A percentile compares a stretch with the other conserved stretches of the same genome.
Conservation (phyloP, 345 rosid genomes). For the Arabis hirsuta region DNA sequence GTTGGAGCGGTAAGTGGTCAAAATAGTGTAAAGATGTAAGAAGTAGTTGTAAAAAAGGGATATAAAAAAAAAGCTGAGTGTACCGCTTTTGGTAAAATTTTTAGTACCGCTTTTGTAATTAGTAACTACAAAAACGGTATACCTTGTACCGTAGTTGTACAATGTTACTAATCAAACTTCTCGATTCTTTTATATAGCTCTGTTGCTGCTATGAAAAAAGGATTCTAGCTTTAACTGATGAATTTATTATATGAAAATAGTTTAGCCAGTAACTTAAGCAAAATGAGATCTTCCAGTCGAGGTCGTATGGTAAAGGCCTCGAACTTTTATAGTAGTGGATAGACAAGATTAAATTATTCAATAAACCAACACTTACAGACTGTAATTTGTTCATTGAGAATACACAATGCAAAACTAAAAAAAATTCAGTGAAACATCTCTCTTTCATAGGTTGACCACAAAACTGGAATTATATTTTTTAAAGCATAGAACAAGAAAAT, state of each 20-base stretch:
- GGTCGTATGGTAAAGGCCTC: neutral
- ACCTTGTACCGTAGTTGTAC: no score
- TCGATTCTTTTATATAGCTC: no score
- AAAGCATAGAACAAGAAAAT: slow-evolving; percentile 8
- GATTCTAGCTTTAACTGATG: neutral
- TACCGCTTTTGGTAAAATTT: no score
- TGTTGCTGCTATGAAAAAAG: neutral
- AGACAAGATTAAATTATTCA: slow-evolving; percentile 1
- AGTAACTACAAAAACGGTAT: no score
- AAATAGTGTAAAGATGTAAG: no score
- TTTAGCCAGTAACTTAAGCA: neutral
- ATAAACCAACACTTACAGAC: slow-evolving; percentile 6
- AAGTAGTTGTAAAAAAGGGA: no score
- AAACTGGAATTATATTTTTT: neutral
- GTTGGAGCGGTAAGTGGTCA: no score
- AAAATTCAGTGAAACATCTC: slow-evolving; percentile 12
- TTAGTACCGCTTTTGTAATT: no score
- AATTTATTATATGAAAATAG: neutral
- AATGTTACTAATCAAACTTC: no score
- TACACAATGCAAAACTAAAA: slow-evolving; percentile 8
- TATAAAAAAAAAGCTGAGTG: no score
- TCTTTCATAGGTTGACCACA: slow-evolving; percentile 21
- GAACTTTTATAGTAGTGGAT: neutral
- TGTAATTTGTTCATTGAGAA: slow-evolving; percentile 7
- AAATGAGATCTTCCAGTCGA: neutral